Base-by-base conservation (phyloP, 1,284 basidiomycete species). In the Xanthoconium separans region DNA sequence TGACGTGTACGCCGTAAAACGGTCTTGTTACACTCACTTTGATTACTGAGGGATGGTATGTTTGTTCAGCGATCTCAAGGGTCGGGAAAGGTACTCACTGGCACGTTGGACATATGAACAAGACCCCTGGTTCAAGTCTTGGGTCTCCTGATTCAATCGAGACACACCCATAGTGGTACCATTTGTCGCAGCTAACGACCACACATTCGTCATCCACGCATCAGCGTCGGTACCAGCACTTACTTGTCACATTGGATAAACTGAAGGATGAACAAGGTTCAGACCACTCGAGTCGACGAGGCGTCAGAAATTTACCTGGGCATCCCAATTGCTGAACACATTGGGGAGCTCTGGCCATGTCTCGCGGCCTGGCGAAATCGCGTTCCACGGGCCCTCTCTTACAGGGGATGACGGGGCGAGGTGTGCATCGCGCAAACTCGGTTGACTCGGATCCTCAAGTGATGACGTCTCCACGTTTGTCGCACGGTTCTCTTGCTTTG, bases 101-200 rank as follows among this genome's bases (percentile, higher is more conserved):
- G 59, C 67, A 75, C 2, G 50, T 42, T 29, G 69, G 70, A 47
- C 73, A 73, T 34, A 60, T 53, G 49, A 68, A 75, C 47, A 48
- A 20, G 5, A 53, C 57, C 0, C 42, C 58, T 4, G 50, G 45
- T 18, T 63, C 58, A 15, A 72, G 51, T 18, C 70, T 60, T 9
- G 59, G 55, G 50, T 74, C 72, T 2, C 48, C 63, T 12, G 50
- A n/a, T 20, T 29, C 9, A 34, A 73, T 44, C 8, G 59, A 72
- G 33, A 65, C 67, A 49, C 73, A 75, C 6, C 62, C 71, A 50
- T 64, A 69, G 41, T 73, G 73, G 40, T 66, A 73, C 73, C 71
- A 74, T 42, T 51, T 53, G 11, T 73, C 64, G 46, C 73, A 73
- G 10, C 73, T 74, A 12, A 36, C 27, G 9, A 33, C 16, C 10